Percentiles rank a stretch among this genome's conserved stretches.
Conservation (phyloP, 352 stramenopile genomes). For the Plasmopara halstedii region DNA sequence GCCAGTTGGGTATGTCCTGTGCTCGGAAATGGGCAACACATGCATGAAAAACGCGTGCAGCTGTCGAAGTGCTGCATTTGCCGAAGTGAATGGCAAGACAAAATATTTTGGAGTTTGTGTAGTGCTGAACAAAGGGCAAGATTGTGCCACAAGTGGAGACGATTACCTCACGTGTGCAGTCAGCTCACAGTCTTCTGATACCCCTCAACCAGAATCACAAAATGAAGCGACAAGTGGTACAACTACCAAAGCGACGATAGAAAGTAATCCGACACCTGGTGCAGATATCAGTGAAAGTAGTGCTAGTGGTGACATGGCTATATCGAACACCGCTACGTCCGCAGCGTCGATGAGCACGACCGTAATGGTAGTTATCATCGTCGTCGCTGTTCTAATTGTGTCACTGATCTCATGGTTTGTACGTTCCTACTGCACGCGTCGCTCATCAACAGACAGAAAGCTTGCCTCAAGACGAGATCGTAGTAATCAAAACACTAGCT, state of each 20-base stretch:
- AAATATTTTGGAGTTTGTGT: slow-evolving; percentile 28
- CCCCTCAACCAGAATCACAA: slow-evolving; percentile 1
- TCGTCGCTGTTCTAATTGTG: slow-evolving; percentile 25
- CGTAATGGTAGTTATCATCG: slow-evolving; percentile 20
- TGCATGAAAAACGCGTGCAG: slow-evolving; percentile 29
- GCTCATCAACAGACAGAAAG: slow-evolving; percentile 10
- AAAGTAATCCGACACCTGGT: slow-evolving; percentile 8
- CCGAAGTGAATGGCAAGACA: slow-evolving; percentile 11
- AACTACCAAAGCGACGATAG: slow-evolving; percentile 9
- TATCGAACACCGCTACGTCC: slow-evolving; percentile 2
- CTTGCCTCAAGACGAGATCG: slow-evolving; percentile 4
- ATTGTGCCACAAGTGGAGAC: slow-evolving; percentile 19
- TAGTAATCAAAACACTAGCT: slow-evolving; percentile 5
- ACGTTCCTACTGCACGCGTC: slow-evolving; percentile 17
- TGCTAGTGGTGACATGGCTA: not conserved
- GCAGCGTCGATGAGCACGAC: slow-evolving; percentile 16
- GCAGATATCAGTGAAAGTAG: slow-evolving; percentile 3
- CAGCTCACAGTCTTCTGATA: slow-evolving; percentile 1
- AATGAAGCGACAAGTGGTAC: slow-evolving; percentile 4
- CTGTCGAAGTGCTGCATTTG: slow-evolving; percentile 15
- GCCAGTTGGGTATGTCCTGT: slow-evolving; percentile 19
- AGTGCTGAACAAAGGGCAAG: slow-evolving; percentile 11
- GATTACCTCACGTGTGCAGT: slow-evolving; percentile 22
- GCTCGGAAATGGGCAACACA: slow-evolving; percentile 22
- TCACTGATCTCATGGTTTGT: slow-evolving; percentile 22